Evolutionary conservation across 805 yeast genomes (phyloP), one percentile per base, ranked within the genome.

Genomic region (Candida silvicultrix): DNA sequence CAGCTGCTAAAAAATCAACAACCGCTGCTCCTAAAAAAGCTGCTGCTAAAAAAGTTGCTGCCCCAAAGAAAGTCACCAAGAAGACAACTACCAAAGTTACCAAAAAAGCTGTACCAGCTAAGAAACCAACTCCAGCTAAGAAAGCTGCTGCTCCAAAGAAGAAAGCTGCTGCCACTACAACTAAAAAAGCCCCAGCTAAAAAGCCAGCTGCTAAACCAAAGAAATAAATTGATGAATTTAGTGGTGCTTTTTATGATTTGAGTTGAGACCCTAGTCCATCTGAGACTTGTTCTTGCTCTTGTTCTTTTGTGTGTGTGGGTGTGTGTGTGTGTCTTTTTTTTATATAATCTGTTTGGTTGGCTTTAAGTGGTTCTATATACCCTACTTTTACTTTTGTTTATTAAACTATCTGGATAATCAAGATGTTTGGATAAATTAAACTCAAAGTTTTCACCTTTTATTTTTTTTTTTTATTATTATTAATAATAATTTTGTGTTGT

Each of bases 71-170:
- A 29, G 55, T 55, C 55, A 60, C 32, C 55, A 65, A 61, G 56
- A 63, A 63, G 51, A 53, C 58, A 16, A 45, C 57, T 19, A 56
- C 59, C 42, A 55, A 54, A 43, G 54, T 66, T 20, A 52, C 62
- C 23, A 37, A 52, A 16, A 53, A 51, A 18, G 47, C 57, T 40
- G 62, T n/a, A n/a, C n/a, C n/a, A n/a, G n/a, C n/a, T n/a, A n/a
- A n/a, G n/a, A n/a, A 41, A 19, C 38, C 38, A 35, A 35, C 38
- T 28, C 42, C 55, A 18, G 54, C 59, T 34, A 63, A 58, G 50
- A 62, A 60, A 45, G 57, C 61, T 42, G 57, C 67, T 25, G 50
- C 61, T 28, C 45, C 54, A 44, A 49, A 46, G 46, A 49, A 50
- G 23, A 23, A 23, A 23, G 28, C 28, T 23, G 28, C 28, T 23